Conservation (phyloP, 2,329 filamentous ascomycete species). For the Sclerotiophoma versabilis region DNA sequence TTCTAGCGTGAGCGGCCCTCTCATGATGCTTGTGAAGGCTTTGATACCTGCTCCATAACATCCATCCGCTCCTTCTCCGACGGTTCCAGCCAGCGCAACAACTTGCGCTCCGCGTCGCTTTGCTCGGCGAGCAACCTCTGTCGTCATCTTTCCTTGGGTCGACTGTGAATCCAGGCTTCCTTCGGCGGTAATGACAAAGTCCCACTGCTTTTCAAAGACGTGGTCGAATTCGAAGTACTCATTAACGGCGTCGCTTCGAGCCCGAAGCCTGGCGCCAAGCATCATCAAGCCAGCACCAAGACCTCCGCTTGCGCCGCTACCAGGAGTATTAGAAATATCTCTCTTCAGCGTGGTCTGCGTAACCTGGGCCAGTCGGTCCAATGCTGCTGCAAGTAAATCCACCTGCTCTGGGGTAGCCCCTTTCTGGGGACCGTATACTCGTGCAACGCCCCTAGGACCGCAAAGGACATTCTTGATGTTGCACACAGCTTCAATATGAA, state of each 20-base stretch:
- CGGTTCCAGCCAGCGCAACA: slow-evolving; percentile 47
- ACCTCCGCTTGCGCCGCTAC: slow-evolving; percentile 61
- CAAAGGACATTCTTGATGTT: slow-evolving; percentile 62
- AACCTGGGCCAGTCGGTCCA: slow-evolving; percentile 54
- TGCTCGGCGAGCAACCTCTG: slow-evolving; percentile 59
- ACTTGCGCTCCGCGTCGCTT: slow-evolving; percentile 57
- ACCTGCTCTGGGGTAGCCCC: slow-evolving; percentile 56
- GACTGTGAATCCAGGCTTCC: slow-evolving; percentile 62
- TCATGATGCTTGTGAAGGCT: slow-evolving; percentile 48
- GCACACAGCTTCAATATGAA: slow-evolving; percentile 58
- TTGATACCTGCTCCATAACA: slow-evolving; percentile 42
- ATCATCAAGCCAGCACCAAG: slow-evolving; percentile 60
- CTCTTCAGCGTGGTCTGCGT: slow-evolving; percentile 45
- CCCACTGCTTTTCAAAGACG: slow-evolving; percentile 55
- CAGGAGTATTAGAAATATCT: slow-evolving; percentile 52
- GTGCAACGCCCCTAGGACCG: slow-evolving; percentile 58
- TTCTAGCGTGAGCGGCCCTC: slow-evolving; percentile 43
- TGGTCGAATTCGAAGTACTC: slow-evolving; percentile 59
- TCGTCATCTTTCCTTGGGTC: slow-evolving; percentile 61
- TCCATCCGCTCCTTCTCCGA: slow-evolving; percentile 38
- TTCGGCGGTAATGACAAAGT: slow-evolving; percentile 62
- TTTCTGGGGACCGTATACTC: slow-evolving; percentile 61
- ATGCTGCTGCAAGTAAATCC: slow-evolving; percentile 51
- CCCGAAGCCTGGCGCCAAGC: slow-evolving; percentile 56
- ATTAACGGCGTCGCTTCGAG: slow-evolving; percentile 59